Conservation (phyloP, 2,329 filamentous ascomycete species). For the Spiromastix sp. region DNA sequence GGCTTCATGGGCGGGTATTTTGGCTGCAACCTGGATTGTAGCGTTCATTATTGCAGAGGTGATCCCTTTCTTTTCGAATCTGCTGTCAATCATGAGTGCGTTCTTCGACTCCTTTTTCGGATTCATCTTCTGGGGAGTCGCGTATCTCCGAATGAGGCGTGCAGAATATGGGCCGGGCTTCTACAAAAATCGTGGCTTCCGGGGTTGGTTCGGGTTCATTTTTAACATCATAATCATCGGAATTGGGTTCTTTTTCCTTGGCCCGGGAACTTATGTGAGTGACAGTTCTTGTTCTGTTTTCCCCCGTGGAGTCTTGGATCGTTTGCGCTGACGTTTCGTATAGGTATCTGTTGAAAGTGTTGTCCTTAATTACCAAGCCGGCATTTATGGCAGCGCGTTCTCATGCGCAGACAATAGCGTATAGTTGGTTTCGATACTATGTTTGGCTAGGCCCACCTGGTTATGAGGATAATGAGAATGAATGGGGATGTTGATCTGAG, state of each 20-base stretch:
- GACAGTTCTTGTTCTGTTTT: not conserved
- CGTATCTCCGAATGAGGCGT: constrained; percentile 35
- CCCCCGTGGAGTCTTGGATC: not conserved
- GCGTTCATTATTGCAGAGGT: constrained; percentile 88
- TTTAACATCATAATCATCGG: constrained; percentile 65
- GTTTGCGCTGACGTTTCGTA: not conserved
- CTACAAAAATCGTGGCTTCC: constrained; percentile 30
- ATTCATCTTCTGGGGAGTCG: constrained; percentile 70
- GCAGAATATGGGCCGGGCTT: constrained; percentile 31
- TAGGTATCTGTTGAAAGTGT: constrained; percentile 35
- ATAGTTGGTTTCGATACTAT: constrained; percentile 11
- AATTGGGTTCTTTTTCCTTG: constrained; percentile 71
- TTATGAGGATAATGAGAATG: constrained; percentile 7
- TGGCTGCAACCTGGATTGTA: constrained; percentile 63
- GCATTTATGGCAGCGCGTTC: constrained; percentile 61
- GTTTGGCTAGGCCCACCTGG: not conserved
- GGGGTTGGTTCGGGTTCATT: constrained; percentile 32
- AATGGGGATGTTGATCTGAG: too few relatives aligned
- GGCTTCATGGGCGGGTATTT: constrained; percentile 64
- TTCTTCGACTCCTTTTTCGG: constrained; percentile 73
- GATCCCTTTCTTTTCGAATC: constrained; percentile 83
- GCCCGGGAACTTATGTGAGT: constrained; percentile 63
- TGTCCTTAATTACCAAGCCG: constrained; percentile 57
- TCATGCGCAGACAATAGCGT: constrained; percentile 49
- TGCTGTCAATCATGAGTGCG: constrained; percentile 48